phyloP scores from a whole-genome alignment of 768 basidiomycete genomes.

The Mrakia frigida region DNA sequence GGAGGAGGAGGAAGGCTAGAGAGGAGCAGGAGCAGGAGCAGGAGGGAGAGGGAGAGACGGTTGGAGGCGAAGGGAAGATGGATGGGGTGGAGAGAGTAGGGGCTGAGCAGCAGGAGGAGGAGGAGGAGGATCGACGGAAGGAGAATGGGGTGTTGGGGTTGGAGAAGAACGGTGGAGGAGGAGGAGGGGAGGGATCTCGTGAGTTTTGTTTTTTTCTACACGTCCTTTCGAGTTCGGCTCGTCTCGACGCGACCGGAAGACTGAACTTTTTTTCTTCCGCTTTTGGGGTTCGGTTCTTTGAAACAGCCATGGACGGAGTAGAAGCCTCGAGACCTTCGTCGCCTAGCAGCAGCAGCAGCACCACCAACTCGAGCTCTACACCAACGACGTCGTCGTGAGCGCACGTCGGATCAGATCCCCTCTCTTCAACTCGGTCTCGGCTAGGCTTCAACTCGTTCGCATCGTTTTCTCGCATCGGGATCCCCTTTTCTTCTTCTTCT shows the following conservation, averaged over 20 bases:
- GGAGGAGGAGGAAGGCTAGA: neutral
- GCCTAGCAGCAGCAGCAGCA: neutral
- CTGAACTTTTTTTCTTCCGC: neutral
- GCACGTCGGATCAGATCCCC: neutral
- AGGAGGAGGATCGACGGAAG: neutral
- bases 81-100: neutral
- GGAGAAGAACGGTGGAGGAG: neutral
- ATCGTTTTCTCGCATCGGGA: too few relatives aligned
- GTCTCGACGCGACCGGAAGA: neutral
- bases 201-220: neutral
- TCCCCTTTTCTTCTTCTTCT: too few relatives aligned
- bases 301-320: slow-evolving; percentile 14
- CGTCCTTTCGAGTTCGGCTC: too few relatives aligned
- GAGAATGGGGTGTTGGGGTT: neutral
- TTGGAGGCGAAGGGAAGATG: neutral
- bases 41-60: neutral
- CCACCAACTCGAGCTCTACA: neutral
- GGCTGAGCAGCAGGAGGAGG: neutral
- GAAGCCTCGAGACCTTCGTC: neutral
- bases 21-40: neutral
- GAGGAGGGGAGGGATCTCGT: neutral
- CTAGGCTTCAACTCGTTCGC: too few relatives aligned
- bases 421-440: too few relatives aligned
- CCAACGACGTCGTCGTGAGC: too few relatives aligned
- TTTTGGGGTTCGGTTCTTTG: too few relatives aligned